Evolutionary conservation across 2,329 filamentous ascomycete species (phyloP).

Genomic region (Fusarium brachygibbosum): DNA sequence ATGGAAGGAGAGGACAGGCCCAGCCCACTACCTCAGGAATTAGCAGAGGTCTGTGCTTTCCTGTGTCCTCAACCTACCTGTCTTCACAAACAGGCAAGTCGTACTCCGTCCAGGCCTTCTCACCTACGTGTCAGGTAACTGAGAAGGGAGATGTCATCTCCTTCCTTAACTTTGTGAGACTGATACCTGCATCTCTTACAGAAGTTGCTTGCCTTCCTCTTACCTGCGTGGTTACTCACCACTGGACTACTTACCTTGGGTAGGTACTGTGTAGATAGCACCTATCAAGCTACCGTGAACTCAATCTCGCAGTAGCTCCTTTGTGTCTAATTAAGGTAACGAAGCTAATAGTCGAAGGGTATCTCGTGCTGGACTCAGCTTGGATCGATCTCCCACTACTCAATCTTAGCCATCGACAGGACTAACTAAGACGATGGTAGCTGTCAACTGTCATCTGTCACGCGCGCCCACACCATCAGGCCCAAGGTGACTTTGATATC

Average conservation of each 20-base stretch:
- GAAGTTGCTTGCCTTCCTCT: not conserved
- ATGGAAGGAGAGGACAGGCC: not conserved
- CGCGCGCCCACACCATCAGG: not conserved
- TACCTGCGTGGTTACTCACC: too few relatives aligned
- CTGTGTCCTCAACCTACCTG: not conserved
- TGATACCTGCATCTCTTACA: constrained; percentile 13
- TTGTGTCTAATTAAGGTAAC: constrained; percentile 18
- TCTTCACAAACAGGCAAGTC: not conserved
- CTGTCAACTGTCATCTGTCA: constrained; percentile 21
- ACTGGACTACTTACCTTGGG: too few relatives aligned
- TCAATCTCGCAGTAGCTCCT: constrained; percentile 7
- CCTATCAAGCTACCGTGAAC: not conserved
- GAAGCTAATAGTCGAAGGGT: constrained; percentile 1
- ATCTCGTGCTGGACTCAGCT: not conserved
- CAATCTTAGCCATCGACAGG: not conserved
- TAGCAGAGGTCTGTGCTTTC: constrained; percentile 11
- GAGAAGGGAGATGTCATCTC: not conserved
- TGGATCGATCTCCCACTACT: not conserved
- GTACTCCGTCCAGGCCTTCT: not conserved
- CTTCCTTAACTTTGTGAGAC: constrained; percentile 5
- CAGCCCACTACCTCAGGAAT: not conserved
- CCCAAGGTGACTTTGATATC: not conserved
- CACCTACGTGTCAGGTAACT: not conserved
- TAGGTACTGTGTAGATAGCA: not conserved
- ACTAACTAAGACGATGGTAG: constrained; percentile 1